Evolutionary conservation across 805 yeast genomes (phyloP), one percentile per base, ranked within the genome.

Genomic region (Clavispora fructus): DNA sequence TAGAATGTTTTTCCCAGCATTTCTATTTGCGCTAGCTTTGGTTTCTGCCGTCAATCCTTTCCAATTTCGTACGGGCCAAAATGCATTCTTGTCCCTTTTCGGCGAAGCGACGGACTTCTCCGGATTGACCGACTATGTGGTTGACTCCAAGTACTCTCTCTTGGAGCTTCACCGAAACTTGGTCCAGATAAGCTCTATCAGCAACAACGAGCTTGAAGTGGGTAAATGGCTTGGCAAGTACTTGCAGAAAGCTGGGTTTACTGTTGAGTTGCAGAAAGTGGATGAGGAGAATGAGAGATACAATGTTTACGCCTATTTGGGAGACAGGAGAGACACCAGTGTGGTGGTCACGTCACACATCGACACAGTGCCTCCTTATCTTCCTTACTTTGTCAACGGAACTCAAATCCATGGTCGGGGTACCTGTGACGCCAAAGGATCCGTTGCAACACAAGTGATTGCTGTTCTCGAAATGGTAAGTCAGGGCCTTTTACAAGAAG

Each of bases 341-440:
- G 75, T 80, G 3, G 56, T 82, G 35, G 54, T 83, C 19, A 80
- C 87, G 1, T 77, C 86, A 11, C 90, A 83, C 56, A 76, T 83
- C 32, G 90, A 83, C 55, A 83, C 89, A 0, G 90, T 83, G 10
- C 89, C 89, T 11, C 87, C 88, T 0, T 82, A 56, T 54, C 60
- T 82, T 43, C 75, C 75, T 2, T 83, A 83, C 60, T 54, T 56
- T 2, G 61, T 73, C 11, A 65, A 72, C 11, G 82, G 78, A 2
- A 68, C 74, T 40, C 60, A 61, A 26, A 79, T 84, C 14, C 75
- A 71, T 56, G 90, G 90, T 19, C 69, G 91, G 45, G 91, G 91
- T 3, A 60, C 85, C 1, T 71, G 76, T 46, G 91, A 84, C 57
- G 90, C 87, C n/a, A 84, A 84, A 57, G 87, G 74, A 0, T 79